Percentiles rank a stretch among this genome's conserved stretches.
phyloP scores from a whole-genome alignment of 306 rosid genomes.

The Rosa rugosa region DNA sequence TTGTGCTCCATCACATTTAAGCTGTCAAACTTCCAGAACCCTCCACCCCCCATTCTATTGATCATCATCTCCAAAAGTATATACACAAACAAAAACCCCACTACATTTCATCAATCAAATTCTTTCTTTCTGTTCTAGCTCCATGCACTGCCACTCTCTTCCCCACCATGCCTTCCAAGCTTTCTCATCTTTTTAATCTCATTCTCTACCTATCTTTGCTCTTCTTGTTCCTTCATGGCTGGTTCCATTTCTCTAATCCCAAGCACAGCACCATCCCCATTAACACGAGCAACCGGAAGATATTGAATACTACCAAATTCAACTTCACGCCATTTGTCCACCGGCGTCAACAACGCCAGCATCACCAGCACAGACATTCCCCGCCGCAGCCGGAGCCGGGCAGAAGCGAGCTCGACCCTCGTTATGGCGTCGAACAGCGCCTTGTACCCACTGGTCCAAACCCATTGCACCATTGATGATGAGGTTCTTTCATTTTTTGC shows the following conservation, averaged over 20 bases:
- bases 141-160: constrained; percentile 23
- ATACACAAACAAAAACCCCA: constrained; percentile 31
- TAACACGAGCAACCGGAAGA: constrained; percentile 37
- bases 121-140: constrained; percentile 28
- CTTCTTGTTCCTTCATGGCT: constrained; percentile 35
- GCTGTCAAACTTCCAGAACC: constrained; percentile 53
- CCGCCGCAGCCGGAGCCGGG: constrained; percentile 5
- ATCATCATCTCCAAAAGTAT: background rate
- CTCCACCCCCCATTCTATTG: constrained; percentile 6
- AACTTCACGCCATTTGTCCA: constrained; percentile 59
- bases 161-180: constrained; percentile 39
- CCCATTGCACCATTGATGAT: constrained; percentile 91
- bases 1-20: constrained; percentile 29
- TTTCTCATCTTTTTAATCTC: constrained; percentile 39
- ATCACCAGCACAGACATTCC: constrained; percentile 13
- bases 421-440: constrained; percentile 74
- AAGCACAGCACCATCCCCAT: background rate
- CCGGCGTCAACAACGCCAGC: constrained; percentile 25
- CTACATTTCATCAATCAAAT: background rate
- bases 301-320: constrained; percentile 32
- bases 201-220: constrained; percentile 47
- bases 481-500: constrained; percentile 23
- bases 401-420: constrained; percentile 56
- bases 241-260: constrained; percentile 20
- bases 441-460: constrained; percentile 97